A percentile compares a stretch with the other conserved stretches of the same genome.
phyloP scores from a whole-genome alignment of 768 basidiomycete genomes.

The Mycena belliarum region DNA sequence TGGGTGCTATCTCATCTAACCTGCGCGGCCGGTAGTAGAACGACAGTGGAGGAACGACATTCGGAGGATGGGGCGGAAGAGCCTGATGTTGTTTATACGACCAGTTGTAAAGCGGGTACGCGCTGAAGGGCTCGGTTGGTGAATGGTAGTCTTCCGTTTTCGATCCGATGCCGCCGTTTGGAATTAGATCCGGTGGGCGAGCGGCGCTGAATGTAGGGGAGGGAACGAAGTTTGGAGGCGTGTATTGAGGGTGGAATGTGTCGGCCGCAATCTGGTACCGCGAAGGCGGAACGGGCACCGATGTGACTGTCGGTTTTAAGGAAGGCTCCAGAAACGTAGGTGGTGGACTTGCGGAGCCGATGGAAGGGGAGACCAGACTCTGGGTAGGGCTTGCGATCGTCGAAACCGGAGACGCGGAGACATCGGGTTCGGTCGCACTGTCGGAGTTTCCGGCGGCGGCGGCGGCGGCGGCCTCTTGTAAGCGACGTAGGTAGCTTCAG shows the following conservation, averaged over 20 bases:
- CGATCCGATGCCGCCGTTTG: constrained; percentile 19
- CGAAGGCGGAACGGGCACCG: constrained; percentile 59
- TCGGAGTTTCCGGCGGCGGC: constrained; percentile 41
- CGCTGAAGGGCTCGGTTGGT: constrained; percentile 56
- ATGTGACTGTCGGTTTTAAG: constrained; percentile 39
- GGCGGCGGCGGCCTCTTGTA: constrained; percentile 77
- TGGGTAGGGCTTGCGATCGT: constrained; percentile 51
- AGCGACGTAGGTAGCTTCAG: constrained; percentile 70
- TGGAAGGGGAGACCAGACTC: constrained; percentile 45
- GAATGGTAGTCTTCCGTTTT: constrained; percentile 47
- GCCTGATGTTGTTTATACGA: constrained; percentile 66
- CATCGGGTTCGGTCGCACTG: constrained; percentile 37
- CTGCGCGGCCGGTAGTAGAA: constrained; percentile 75
- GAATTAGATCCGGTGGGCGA: constrained; percentile 20
- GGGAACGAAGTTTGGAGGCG: constrained; percentile 31
- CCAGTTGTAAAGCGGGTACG: constrained; percentile 71
- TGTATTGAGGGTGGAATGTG: constrained; percentile 60
- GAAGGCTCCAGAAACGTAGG: constrained; percentile 55
- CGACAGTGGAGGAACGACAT: constrained; percentile 63
- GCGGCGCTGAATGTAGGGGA: constrained; percentile 19
- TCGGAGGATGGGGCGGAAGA: constrained; percentile 41
- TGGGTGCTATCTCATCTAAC: constrained; percentile 79
- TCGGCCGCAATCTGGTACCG: constrained; percentile 73
- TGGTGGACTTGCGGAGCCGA: constrained; percentile 45
- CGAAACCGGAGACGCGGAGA: constrained; percentile 47